phyloP scores from a whole-genome alignment of 2,329 filamentous ascomycete species.

The Cytospora piceicola region DNA sequence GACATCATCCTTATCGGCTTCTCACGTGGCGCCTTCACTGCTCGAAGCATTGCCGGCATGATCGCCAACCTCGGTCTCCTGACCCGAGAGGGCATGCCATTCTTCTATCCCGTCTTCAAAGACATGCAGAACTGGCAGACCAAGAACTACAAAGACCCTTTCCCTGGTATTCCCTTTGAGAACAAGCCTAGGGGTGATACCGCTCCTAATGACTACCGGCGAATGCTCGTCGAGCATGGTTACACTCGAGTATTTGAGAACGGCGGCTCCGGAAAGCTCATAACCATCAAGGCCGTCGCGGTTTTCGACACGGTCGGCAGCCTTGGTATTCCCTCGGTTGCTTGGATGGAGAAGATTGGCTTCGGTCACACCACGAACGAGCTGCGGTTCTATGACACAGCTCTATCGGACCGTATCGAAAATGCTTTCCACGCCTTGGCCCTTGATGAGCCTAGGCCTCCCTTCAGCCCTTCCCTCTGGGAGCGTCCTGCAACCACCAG shows the following conservation, averaged over 20 bases:
- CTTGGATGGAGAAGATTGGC: slow-evolving; percentile 52
- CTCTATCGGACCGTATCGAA: slow-evolving; percentile 55
- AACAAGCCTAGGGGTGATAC: slow-evolving; percentile 52
- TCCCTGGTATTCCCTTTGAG: slow-evolving; percentile 51
- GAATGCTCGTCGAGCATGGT: slow-evolving; percentile 46
- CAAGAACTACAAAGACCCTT: slow-evolving; percentile 49
- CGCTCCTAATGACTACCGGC: slow-evolving; percentile 49
- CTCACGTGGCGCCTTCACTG: slow-evolving; percentile 63
- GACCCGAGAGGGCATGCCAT: slow-evolving; percentile 56
- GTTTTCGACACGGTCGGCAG: slow-evolving; percentile 58
- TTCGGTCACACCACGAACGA: slow-evolving; percentile 48
- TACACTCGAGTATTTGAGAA: slow-evolving; percentile 49
- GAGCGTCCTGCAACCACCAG: slow-evolving; percentile 47
- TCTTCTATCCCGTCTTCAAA: slow-evolving; percentile 60
- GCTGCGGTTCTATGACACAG: slow-evolving; percentile 59
- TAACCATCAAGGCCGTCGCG: slow-evolving; percentile 53
- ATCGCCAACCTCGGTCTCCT: slow-evolving; percentile 55
- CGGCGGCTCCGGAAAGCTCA: slow-evolving; percentile 44
- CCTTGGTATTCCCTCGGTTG: slow-evolving; percentile 51
- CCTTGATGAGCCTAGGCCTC: slow-evolving; percentile 58
- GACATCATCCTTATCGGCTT: slow-evolving; percentile 61
- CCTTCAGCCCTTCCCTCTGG: slow-evolving; percentile 62
- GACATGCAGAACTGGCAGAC: slow-evolving; percentile 60
- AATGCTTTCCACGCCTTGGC: slow-evolving; percentile 64
- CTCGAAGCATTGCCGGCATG: slow-evolving; percentile 59